These are phyloP conservation scores for Suhomyces pyralidae DNA, from an alignment of 805 yeast genomes.

Conservation along the genomic window DNA sequence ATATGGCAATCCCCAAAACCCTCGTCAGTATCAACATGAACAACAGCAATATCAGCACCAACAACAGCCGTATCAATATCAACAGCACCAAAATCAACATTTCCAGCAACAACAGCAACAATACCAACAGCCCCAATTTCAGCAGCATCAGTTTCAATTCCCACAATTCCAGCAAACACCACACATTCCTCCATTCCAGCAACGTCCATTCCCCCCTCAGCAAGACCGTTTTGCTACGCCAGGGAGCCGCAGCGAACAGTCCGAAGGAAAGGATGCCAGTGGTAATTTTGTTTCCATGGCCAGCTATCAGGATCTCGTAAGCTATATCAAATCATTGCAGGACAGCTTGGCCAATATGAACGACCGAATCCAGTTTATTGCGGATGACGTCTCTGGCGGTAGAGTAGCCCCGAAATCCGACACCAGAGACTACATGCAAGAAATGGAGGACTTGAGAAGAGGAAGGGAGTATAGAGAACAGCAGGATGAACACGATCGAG, in stretches of 20 bases:
- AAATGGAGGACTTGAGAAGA: conserved; percentile 7
- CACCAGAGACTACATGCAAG: conserved; percentile 1
- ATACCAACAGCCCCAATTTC: too few relatives aligned
- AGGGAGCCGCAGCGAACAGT: background rate
- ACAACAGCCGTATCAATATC: background rate
- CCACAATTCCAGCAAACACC: too few relatives aligned
- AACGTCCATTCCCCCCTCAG: background rate
- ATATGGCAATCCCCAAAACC: too few relatives aligned
- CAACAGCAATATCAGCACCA: conserved; percentile 2
- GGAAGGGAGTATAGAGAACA: conserved; percentile 9
- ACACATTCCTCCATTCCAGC: background rate
- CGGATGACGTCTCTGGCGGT: conserved; percentile 19
- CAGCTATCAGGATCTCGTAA: conserved; percentile 34
- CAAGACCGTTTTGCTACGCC: background rate
- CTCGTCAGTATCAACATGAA: background rate
- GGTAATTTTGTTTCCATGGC: conserved; percentile 23
- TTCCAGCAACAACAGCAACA: conserved; percentile 5
- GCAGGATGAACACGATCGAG: conserved; percentile 7
- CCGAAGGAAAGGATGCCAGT: too few relatives aligned
- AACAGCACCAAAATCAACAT: background rate
- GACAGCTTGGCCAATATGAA: conserved; percentile 25
- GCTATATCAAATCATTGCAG: conserved; percentile 32
- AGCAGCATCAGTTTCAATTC: too few relatives aligned
- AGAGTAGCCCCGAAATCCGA: background rate
- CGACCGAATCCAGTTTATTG: conserved; percentile 23